A percentile compares a stretch with the other conserved stretches of the same genome.
phyloP scores from a whole-genome alignment of 768 basidiomycete genomes.

The Wakefieldia striispora region DNA sequence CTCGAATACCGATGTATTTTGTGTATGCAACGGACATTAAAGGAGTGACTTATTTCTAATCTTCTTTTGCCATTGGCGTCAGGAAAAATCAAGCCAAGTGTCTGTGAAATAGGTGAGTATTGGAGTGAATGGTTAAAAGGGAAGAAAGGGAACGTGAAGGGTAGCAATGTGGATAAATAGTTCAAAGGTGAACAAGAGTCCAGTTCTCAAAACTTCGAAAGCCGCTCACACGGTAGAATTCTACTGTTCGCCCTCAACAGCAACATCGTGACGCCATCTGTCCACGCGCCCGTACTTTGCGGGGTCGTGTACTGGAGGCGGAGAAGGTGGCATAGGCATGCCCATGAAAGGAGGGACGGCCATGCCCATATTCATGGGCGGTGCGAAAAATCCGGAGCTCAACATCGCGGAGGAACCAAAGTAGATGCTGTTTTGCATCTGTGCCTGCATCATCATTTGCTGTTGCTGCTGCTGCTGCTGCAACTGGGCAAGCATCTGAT shows the following conservation, averaged over 20 bases:
- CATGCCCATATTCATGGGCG: constrained; percentile 48
- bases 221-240: constrained; percentile 5
- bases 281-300: constrained; percentile 72
- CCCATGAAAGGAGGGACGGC: constrained; percentile 48
- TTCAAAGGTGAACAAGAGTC: constrained; percentile 11
- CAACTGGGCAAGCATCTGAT: constrained; percentile 38
- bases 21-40: constrained; percentile 34
- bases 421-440: constrained; percentile 73
- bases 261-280: constrained; percentile 78
- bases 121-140: background rate
- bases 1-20: constrained; percentile 36
- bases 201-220: constrained; percentile 8
- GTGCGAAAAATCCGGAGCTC: constrained; percentile 63
- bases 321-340: constrained; percentile 43
- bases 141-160: background rate
- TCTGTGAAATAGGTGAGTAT: constrained; percentile 1
- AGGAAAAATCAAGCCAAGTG: background rate
- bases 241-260: constrained; percentile 57
- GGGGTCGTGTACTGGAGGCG: constrained; percentile 62
- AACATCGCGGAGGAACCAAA: constrained; percentile 68
- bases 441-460: constrained; percentile 73
- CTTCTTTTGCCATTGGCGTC: background rate
- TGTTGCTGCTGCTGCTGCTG: constrained; percentile 63
- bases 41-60: constrained; percentile 37
- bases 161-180: constrained; percentile 3